Percentiles rank a stretch among this genome's conserved stretches.
These are phyloP conservation scores for Rosellinia necatrix DNA, from an alignment of 2,329 filamentous ascomycete genomes.

Conservation along the genomic window DNA sequence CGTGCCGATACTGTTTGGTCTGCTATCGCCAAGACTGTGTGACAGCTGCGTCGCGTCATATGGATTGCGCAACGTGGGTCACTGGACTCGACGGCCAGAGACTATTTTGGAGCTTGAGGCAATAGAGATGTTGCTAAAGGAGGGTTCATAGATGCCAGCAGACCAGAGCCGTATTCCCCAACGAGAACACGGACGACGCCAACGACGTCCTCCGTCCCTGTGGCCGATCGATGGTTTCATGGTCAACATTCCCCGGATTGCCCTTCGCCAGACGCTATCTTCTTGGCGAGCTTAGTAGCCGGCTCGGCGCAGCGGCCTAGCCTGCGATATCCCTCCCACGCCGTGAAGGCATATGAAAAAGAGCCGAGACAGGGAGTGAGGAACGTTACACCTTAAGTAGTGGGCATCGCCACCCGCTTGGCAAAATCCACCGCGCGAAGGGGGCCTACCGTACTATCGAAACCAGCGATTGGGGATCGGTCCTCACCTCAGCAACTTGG, in stretches of 20 bases:
- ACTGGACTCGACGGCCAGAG: background rate
- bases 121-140: slow-evolving; percentile 15
- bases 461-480: background rate
- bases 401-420: background rate
- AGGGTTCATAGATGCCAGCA: slow-evolving; percentile 15
- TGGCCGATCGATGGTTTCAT: slow-evolving; percentile 20
- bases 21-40: slow-evolving; percentile 20
- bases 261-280: slow-evolving; percentile 21
- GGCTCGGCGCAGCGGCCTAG: slow-evolving; percentile 16
- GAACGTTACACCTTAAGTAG: slow-evolving; percentile 23
- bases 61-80: slow-evolving; percentile 6
- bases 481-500: slow-evolving; percentile 15
- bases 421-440: slow-evolving; percentile 2
- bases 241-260: slow-evolving; percentile 25
- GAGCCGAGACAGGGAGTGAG: slow-evolving; percentile 22
- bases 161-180: background rate
- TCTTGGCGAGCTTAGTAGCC: slow-evolving; percentile 25
- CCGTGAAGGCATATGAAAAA: slow-evolving; percentile 1
- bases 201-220: slow-evolving; percentile 10
- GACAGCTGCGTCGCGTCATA: background rate
- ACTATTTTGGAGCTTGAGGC: slow-evolving; percentile 1
- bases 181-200: slow-evolving; percentile 7
- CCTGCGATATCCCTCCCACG: slow-evolving; percentile 8
- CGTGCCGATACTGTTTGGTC: background rate
- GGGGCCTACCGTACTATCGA: no score